Base-by-base conservation (phyloP, 805 yeast species). In the Ogataea zsoltii region DNA sequence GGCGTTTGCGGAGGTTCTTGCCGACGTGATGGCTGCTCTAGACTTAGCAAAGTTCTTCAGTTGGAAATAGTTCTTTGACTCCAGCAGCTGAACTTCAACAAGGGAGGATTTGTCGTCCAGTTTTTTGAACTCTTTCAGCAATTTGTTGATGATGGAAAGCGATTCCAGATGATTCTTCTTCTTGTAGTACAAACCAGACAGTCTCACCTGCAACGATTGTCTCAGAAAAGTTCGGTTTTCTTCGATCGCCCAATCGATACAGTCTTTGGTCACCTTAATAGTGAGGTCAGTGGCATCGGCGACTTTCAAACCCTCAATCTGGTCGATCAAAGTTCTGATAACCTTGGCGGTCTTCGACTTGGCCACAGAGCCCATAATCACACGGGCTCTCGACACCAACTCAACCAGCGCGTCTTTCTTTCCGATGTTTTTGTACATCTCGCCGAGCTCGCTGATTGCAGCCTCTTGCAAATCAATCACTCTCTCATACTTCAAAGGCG, bases 1-100 rank as follows among this genome's bases (percentile, higher is more conserved):
- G 17, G 97, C 79, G 66, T 94, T 95, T n/a, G 99, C 99, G 2
- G 96, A 85, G 0, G 99, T 94, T 67, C 98, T 80, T 2, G 99
- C 97, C 38, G 96, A 83, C 2, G 98, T 90, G 57, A 94, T 75
- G 2, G 97, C 83, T 7, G 98, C 97, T 58, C 88, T 81, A 4
- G 96, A 80, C 69, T 92, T 94, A 4, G 97, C 86, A 58, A 88
- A 77, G 66, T 94, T 94, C 65, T 97, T 80, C 58, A 94, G 74
- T 21, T 96, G 90, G 65, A 91, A 96, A 66, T 85, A 94, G 33
- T 88, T 89, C 61, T 89, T 85, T 16, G 94, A 77, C 66, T 94
- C 98, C 52, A 94, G 77, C 53, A 94, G 72, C 68, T 94, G 98
- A 30, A 94, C 97, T 66, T 94, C 99, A 12, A 94, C 96, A 43